Evolutionary conservation across 805 yeast species (phyloP), one percentile per base, ranked within the genome.

Genomic region (Kurtzmaniella cleridarum): DNA sequence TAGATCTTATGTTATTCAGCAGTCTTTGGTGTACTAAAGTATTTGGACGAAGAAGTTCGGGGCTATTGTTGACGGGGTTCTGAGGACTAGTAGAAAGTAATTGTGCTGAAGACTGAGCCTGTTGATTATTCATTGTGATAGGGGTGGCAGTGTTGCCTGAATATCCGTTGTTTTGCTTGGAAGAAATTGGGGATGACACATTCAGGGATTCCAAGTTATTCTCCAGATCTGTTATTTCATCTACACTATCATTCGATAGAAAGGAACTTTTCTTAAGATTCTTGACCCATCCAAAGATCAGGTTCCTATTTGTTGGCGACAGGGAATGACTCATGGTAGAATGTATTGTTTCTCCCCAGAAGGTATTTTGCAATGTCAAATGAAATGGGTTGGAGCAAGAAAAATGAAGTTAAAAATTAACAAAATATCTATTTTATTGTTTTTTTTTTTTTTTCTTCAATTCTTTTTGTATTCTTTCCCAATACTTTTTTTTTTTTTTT

Each of bases 261-360:
- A 63, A 44, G 34, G 58, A 60, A 36, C 62, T 59, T 34, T 62
- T 54, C 48, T 68, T 68, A 45, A 68, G 55, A 47, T 59, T 64
- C 49, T 66, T 68, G 38, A 68, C 73, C 74, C 74, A 68, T 11
- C 72, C 74, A 44, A 68, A 59, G 24, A 68, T 57, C 18, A 69
- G 59, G 44, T 50, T 55, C 41, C 71, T 53, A 46, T 62, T 64
- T 34, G 59, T 61, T 4, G 71, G 69, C 8, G 71, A 57, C 50
- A 53, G 55, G 32, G 63, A 55, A 35, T 62, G 69, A 46, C 62
- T 62, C 71, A 65, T 65, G 32, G 28, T 27, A n/a, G n/a, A 31
- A 5, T 20, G 5, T 5, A 20, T 20, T 20, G 24, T 20, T 5
- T 20, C 24, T 20, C 24, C 24, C 24, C 24, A 20, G 24, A 20